Evolutionary conservation across 2,329 filamentous ascomycete species (phyloP), one percentile per base, ranked within the genome.

Genomic region (Ophiostoma tasmaniense): DNA sequence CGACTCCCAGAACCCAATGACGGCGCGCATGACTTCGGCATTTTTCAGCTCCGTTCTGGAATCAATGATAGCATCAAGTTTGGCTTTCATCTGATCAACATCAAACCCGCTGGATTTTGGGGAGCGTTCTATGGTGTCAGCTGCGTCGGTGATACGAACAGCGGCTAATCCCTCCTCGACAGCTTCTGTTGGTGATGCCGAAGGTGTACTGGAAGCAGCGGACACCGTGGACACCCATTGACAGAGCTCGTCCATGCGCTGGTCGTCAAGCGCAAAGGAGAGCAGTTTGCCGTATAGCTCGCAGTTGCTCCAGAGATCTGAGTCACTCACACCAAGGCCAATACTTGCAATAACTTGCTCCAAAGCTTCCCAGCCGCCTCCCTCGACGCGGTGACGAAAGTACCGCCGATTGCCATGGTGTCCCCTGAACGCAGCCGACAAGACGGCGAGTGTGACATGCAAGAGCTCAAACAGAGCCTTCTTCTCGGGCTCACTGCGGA

Each of bases 401-500:
- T 94, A 97, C 73, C 91, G 87, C 75, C 89, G 86, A 79, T 98
- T 99, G 25, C 93, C 94, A 64, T 89, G 84, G 77, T 98, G 93
- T 64, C 88, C 87, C 68, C 87, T 86, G 73, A 99, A 84, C 17
- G 88, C 88, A 65, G 90, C 89, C 1, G 90, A 89, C 35, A 98
- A 80, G 17, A 95, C 86, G 39, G 87, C 87, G 52, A 95, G 81
- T n/a, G 90, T 84, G 10, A 84, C 84, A 74, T 92, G 87, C 22
- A 96, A 81, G 22, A 94, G 81, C 70, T 86, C 84, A 75, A 92
- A 90, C 69, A 91, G 81, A 62, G 83, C 82, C 69, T 82, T 80
- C 76, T 89, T 90, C 71, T 92, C 88, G 64, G 86, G 80, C 52
- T 86, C 79, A 66, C 79, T 85, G 75, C 85, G 84, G 75, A 84